These are phyloP conservation scores for Magnusiomyces fungicola DNA, from an alignment of 1,139 yeast genomes.

Conservation along the genomic window DNA sequence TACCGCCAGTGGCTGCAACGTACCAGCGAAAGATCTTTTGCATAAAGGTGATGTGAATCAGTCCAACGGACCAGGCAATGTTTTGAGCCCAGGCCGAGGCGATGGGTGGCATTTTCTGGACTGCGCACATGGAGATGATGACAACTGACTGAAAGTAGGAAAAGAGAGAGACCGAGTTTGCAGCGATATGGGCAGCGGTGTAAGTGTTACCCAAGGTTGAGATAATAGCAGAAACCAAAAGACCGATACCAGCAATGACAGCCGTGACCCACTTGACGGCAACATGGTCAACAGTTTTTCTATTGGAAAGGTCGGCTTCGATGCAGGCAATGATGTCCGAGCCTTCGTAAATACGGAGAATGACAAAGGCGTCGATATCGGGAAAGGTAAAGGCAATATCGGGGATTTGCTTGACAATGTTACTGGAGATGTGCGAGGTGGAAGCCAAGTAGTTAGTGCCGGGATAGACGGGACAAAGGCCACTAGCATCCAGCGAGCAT, in stretches of 20 bases:
- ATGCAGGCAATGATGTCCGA: constrained; percentile 69
- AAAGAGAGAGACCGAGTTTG: constrained; percentile 85
- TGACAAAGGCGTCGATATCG: constrained; percentile 88
- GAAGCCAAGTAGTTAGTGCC: constrained; percentile 77
- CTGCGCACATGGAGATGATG: constrained; percentile 92
- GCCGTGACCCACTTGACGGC: constrained; percentile 99
- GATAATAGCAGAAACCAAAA: constrained; percentile 77
- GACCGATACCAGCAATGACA: constrained; percentile 82
- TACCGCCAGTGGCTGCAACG: constrained; percentile 90
- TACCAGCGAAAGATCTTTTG: constrained; percentile 90
- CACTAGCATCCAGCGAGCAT: constrained; percentile 46
- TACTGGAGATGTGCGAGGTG: constrained; percentile 39
- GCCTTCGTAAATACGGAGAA: constrained; percentile 45
- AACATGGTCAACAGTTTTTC: constrained; percentile 86
- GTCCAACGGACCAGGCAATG: constrained; percentile 92
- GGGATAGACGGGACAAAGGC: constrained; percentile 75
- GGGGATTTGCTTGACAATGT: constrained; percentile 55
- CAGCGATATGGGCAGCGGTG: constrained; percentile 95
- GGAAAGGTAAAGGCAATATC: constrained; percentile 84
- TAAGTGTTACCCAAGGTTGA: constrained; percentile 86
- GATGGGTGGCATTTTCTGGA: constrained; percentile 86
- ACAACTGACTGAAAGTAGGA: constrained; percentile 91
- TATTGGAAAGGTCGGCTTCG: constrained; percentile 75
- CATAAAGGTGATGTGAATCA: constrained; percentile 67
- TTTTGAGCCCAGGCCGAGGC: constrained; percentile 98